These are phyloP conservation scores for Fusarium subtropicale DNA, from an alignment of 2,329 filamentous ascomycete species.

Conservation along the genomic window DNA sequence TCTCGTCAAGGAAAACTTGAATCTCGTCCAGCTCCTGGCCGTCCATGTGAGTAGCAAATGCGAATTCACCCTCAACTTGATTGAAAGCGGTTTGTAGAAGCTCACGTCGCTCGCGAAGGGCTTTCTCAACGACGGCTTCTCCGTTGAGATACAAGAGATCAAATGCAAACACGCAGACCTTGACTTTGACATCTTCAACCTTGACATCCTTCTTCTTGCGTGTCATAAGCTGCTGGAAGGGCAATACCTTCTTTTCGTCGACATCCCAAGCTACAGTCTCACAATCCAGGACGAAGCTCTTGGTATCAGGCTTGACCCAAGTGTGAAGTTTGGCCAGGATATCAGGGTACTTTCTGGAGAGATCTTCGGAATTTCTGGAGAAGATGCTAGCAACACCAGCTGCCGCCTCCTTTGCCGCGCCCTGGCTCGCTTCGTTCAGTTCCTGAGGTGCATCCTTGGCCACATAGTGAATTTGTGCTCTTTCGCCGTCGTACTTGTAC, in stretches of 20 bases:
- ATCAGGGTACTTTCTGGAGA: constrained; percentile 98
- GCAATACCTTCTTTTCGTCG: constrained; percentile 93
- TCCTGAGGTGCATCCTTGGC: constrained; percentile 80
- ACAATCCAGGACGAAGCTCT: constrained; percentile 97
- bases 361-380: constrained; percentile 94
- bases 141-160: constrained; percentile 95
- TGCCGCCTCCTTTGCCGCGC: constrained; percentile 72
- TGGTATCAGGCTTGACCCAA: constrained; percentile 91
- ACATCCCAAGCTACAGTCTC: constrained; percentile 98
- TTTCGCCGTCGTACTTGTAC: constrained; percentile 98
- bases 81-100: constrained; percentile 79
- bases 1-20: constrained; percentile 90
- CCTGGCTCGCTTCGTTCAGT: constrained; percentile 70
- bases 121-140: constrained; percentile 86
- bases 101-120: constrained; percentile 84
- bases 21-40: constrained; percentile 93
- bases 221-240: constrained; percentile 98
- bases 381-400: constrained; percentile 92
- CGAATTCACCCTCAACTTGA: constrained; percentile 88
- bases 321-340: constrained; percentile 86
- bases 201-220: constrained; percentile 98
- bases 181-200: constrained; percentile 92
- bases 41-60: constrained; percentile 88
- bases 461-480: constrained; percentile 98
- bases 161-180: constrained; percentile 97